Evolutionary conservation across 164 flowering plant species (phyloP), one percentile per base, ranked within the genome.

Genomic region (grape (Vitis vinifera)): DNA sequence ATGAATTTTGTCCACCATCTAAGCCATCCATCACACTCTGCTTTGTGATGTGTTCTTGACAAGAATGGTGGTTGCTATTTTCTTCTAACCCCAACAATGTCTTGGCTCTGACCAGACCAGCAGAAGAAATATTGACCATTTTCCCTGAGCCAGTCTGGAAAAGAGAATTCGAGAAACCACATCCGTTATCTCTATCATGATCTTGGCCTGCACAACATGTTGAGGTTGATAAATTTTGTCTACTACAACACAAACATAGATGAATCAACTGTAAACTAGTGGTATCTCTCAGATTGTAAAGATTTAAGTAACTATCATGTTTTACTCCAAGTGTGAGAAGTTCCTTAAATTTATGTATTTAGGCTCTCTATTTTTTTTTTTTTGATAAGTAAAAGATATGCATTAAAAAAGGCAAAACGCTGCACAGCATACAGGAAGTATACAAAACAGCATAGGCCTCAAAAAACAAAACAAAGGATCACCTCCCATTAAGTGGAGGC

Each of bases 61-160:
- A 69, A 67, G 57, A 23, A 49, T 17, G 58, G 16, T 47, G 61
- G 49, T 53, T 77, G 59, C 65, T 16, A 66, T 65, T 79, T 72
- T 86, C 87, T 10, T 86, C 88, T 69, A 86, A 68, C n/a, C 91
- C 89, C 76, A 93, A 74, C 75, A 95, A 79, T 49, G 85, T 68
- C 79, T 88, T 84, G 23, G 97, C 99, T 85, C 78, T 93, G 10
- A 68, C 48, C 49, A 93, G 81, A 75, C 93, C 94, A 49, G 84
- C 82, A 68, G 93, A 76, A 70, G 97, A 90, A 71, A 93, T 66
- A 56, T 77, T 74, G 16, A 91, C 90, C 47, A n/a, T 52, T 78
- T 88, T 86, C 75, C 92, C 91, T 13, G 91, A 85, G 27, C 84
- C 89, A 10, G 91, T 82, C 69, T 82, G 83, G 74, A 88, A 89